These are phyloP conservation scores for Pholiota microspora DNA, from an alignment of 768 basidiomycete species.

Conservation along the genomic window DNA sequence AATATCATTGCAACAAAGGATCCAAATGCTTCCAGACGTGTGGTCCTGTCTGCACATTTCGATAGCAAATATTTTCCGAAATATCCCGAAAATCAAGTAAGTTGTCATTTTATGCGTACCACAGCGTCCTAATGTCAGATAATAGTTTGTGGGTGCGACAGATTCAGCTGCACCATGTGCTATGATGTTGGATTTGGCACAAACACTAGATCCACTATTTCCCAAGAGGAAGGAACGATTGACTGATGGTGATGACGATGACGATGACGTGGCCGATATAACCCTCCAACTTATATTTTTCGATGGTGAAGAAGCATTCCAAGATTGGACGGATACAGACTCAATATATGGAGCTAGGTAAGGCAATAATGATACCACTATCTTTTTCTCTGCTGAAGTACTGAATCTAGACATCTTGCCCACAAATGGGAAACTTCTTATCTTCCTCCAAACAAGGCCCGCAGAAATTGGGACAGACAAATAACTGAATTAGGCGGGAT, in stretches of 20 bases:
- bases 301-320: slow-evolving; percentile 97
- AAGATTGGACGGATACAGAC: slow-evolving; percentile 84
- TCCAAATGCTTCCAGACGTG: slow-evolving; percentile 73
- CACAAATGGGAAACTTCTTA: slow-evolving; percentile 78
- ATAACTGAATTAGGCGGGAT: slow-evolving; percentile 72
- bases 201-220: slow-evolving; percentile 73
- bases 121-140: slow-evolving; percentile 8
- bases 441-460: slow-evolving; percentile 54
- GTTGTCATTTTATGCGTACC: slow-evolving; percentile 15
- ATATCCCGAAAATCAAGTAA: slow-evolving; percentile 74
- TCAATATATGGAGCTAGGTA: slow-evolving; percentile 96
- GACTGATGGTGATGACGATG: slow-evolving; percentile 55
- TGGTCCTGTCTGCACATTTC: slow-evolving; percentile 90
- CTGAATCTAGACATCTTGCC: slow-evolving; percentile 72
- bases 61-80: slow-evolving; percentile 86
- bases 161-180: slow-evolving; percentile 97
- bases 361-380: neutral
- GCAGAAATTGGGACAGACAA: slow-evolving; percentile 52
- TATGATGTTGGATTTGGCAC: slow-evolving; percentile 90
- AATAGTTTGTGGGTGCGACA: slow-evolving; percentile 93
- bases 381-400: neutral
- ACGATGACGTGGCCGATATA: slow-evolving; percentile 78
- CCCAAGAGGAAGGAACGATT: slow-evolving; percentile 55
- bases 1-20: slow-evolving; percentile 97
- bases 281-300: slow-evolving; percentile 94